phyloP scores from a whole-genome alignment of 2,329 filamentous ascomycete genomes.

The Truncatella angustata region DNA sequence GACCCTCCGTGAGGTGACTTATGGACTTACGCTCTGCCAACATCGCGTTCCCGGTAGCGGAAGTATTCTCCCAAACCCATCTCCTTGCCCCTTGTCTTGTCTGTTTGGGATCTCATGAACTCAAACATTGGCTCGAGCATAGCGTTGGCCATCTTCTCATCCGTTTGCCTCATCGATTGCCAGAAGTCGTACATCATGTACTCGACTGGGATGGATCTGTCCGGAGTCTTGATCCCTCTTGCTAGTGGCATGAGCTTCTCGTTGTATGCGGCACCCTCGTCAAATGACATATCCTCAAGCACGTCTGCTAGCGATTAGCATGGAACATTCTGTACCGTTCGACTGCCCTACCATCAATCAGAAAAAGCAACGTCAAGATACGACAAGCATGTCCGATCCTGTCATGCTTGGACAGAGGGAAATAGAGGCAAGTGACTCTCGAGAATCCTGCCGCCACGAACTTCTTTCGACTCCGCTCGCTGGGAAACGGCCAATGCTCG shows the following conservation, averaged over 20 bases:
- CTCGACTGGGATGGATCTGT: slow-evolving; percentile 30
- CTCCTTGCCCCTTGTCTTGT: slow-evolving; percentile 18
- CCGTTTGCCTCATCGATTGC: slow-evolving; percentile 32
- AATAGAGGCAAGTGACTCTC: slow-evolving; percentile 36
- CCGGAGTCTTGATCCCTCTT: slow-evolving; percentile 25
- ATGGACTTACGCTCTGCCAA: slow-evolving; percentile 32
- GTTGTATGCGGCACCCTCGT: slow-evolving; percentile 36
- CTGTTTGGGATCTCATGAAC: slow-evolving; percentile 38
- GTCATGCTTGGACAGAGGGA: slow-evolving; percentile 34
- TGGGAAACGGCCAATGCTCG: slow-evolving; percentile 34
- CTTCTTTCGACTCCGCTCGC: slow-evolving; percentile 25
- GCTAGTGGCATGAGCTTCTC: slow-evolving; percentile 33
- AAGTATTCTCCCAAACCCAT: slow-evolving; percentile 29
- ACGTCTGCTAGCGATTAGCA: slow-evolving; percentile 26
- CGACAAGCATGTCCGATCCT: slow-evolving; percentile 36
- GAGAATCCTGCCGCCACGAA: slow-evolving; percentile 34
- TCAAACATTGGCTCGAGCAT: slow-evolving; percentile 32
- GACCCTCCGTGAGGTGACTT: neutral
- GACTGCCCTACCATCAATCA: slow-evolving; percentile 37
- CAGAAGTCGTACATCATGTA: slow-evolving; percentile 36
- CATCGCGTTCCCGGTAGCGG: slow-evolving; percentile 33
- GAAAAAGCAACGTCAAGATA: slow-evolving; percentile 38
- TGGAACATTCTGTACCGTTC: neutral
- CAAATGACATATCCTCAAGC: slow-evolving; percentile 39
- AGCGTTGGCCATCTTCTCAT: slow-evolving; percentile 28